phyloP scores from a whole-genome alignment of 169 alveolate species.

The Eimeria falciformis region DNA sequence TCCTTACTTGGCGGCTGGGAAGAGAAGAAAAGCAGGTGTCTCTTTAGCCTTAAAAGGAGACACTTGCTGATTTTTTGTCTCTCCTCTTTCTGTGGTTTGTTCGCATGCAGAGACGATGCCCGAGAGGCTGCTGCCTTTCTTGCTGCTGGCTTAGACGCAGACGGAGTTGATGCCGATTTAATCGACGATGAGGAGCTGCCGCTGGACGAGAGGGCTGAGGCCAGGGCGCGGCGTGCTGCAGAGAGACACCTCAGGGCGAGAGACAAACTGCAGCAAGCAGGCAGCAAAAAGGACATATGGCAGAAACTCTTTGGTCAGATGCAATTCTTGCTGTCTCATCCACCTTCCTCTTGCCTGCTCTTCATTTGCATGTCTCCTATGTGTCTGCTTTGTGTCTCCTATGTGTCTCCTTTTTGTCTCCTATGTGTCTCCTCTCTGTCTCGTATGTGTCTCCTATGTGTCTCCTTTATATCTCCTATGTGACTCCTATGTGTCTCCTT shows the following conservation, averaged over 20 bases:
- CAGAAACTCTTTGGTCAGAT: background rate
- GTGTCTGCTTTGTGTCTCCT: background rate
- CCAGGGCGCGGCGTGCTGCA: background rate
- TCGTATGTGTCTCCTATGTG: background rate
- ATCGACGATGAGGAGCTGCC: background rate
- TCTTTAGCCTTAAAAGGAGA: background rate
- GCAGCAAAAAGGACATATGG: background rate
- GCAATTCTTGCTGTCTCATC: background rate
- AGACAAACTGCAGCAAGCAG: background rate
- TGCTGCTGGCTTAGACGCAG: background rate
- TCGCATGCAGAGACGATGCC: background rate
- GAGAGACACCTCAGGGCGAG: constrained; percentile 20
- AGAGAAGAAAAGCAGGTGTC: background rate
- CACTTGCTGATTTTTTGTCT: background rate
- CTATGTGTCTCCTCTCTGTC: background rate
- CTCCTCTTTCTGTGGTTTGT: background rate
- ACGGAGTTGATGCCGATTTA: background rate
- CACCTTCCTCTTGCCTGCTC: background rate
- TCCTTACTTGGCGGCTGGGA: background rate
- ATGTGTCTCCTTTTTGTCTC: background rate
- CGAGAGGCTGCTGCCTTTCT: background rate
- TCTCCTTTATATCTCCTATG: background rate
- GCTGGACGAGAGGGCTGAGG: background rate
- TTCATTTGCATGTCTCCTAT: background rate
- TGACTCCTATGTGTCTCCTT: background rate